Base-by-base conservation (phyloP, 106 monocot species). In the Dioscorea zingiberensis region DNA sequence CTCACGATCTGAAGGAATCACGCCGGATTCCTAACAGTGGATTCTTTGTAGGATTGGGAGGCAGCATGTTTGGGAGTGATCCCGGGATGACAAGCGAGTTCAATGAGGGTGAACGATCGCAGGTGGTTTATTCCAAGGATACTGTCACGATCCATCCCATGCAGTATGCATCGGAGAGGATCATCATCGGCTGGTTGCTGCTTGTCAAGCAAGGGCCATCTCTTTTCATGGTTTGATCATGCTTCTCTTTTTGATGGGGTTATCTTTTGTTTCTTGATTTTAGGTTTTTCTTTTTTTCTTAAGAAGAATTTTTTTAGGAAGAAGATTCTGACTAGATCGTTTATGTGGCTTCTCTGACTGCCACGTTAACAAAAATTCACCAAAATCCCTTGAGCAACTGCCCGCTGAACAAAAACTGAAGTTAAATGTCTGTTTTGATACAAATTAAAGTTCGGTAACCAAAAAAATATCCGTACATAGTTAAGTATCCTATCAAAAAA, bases 81-180 rank as follows among this genome's bases (percentile, higher is more conserved):
- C 77, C 79, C 25, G 73, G 17, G 19, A 77, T 66, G 59, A 59
- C 32, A 44, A 64, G 69, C 14, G 62, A 19, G 19, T 62, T 60
- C 25, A 76, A 84, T 23, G 63, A 45, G 45, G 25, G n/a, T 4
- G 69, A 56, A 12, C 66, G 46, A 15, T 69, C 49, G 21, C 80
- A 80, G 68, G 51, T 74, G 27, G 72, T 89, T 4, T 90, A 74
- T 63, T 67, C 48, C 54, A 92, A 84, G 74, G 91, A 92, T 47
- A 81, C 82, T 65, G 87, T 92, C 29, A 74, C 91, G 16, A 84
- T 92, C 55, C 91, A 87, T 59, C 91, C 91, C 1, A 79, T 76
- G n/a, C 87, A 92, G 68, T 87, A 77, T 62, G 81, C 73, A 3
- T 71, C 78, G 13, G 84, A 81, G 59, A 48, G 91, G 69, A 92